A percentile compares a stretch with the other conserved stretches of the same genome.
These are phyloP conservation scores for Aspergillus calidoustus DNA, from an alignment of 2,329 filamentous ascomycete genomes.

Conservation along the genomic window DNA sequence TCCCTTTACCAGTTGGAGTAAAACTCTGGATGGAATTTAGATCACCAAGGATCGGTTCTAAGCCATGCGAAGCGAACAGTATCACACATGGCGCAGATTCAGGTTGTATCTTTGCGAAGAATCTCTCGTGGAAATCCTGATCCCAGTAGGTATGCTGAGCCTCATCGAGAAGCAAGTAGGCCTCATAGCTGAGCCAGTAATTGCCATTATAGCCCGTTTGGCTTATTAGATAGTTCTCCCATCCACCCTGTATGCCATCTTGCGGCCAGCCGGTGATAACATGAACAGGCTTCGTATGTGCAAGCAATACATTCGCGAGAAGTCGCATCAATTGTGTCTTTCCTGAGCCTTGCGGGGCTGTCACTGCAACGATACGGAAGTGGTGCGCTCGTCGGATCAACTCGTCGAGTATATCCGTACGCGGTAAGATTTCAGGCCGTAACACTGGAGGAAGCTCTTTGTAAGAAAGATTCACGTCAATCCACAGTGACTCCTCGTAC, in stretches of 20 bases:
- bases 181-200: constrained; percentile 8
- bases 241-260: not conserved
- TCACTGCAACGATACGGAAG: constrained; percentile 16
- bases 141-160: constrained; percentile 22
- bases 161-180: constrained; percentile 22
- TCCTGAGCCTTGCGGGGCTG: constrained; percentile 17
- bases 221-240: constrained; percentile 11
- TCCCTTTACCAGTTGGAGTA: not conserved
- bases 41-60: not conserved
- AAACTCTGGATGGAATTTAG: not conserved
- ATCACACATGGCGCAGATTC: constrained; percentile 3
- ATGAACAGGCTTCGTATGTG: constrained; percentile 14
- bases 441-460: not conserved
- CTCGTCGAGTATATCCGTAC: constrained; percentile 1
- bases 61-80: constrained; percentile 23
- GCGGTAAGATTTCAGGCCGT: not conserved
- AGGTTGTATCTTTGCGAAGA: constrained; percentile 18
- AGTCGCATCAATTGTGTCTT: constrained; percentile 22
- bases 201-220: constrained; percentile 17
- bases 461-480: not conserved
- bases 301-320: constrained; percentile 19
- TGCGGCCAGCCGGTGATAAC: constrained; percentile 11
- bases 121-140: constrained; percentile 9
- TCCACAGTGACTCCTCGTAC: not conserved
- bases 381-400: constrained; percentile 14